Evolutionary conservation across 176 grass and related monocot species (phyloP), one percentile per base, ranked within the genome.

Genomic region (Saccharum officinarum): DNA sequence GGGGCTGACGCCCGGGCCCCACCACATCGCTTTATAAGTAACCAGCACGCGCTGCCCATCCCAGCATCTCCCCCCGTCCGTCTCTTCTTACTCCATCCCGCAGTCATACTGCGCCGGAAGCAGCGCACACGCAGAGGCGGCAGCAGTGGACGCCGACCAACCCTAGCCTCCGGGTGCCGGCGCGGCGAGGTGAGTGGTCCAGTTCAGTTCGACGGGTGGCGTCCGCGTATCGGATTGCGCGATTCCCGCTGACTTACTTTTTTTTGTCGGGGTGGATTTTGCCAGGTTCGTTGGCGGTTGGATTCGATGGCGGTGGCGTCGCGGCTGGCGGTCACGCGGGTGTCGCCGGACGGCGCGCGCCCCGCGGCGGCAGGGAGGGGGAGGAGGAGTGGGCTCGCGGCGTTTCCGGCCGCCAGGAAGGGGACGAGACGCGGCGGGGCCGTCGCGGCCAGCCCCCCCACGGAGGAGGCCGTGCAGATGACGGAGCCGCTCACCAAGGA

Each of bases 401-500:
- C 15, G 37, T 20, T 59, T 57, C 54, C 69, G 2, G 79, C 7
- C 40, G 40, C 1, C 12, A 7, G 2, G 1, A 16, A 18, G 44
- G 20, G 47, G 15, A 50, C 30, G 75, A 30, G 39, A 69, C 75
- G 47, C 31, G 84, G 89, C 61, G 69, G 80, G 67, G 89, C 84
- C 39, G 77, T 96, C 40, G 84, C 86, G 40, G 93, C 97, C 6
- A 96, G 97, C 60, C 97, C 97, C 30, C 93, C 97, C 10, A 99
- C 93, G 55, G 97, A 96, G 76, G 97, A 96, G 75, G 86, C 86
- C 1, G 92, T 87, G 84, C 86, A 91, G 79, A 33, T 64, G 60
- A 91, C 88, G 59, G 97, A 96, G 74, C 97, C 97, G 18, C 86
- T 99, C 57, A 96, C 91, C 62, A 99, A 92, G 87, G 94, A 96